phyloP scores from a whole-genome alignment of 2,329 filamentous ascomycete genomes.

The Xylariaceae sp. region DNA sequence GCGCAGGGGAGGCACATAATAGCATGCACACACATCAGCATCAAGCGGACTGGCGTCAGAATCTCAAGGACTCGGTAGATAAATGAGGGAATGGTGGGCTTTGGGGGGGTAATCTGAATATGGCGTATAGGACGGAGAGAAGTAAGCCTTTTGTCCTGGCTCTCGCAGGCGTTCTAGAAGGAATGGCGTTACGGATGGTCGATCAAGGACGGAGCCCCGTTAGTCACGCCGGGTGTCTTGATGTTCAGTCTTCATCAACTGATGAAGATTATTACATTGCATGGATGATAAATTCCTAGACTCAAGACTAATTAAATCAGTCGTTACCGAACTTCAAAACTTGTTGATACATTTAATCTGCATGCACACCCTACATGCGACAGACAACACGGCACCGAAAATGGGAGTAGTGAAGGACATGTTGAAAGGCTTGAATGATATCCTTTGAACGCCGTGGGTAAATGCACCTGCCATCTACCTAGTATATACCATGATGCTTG shows the following conservation, averaged over 20 bases:
- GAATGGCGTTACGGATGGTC: constrained; percentile 8
- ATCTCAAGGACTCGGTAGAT: background rate
- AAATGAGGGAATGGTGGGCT: background rate
- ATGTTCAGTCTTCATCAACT: background rate
- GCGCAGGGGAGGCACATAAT: constrained; percentile 5
- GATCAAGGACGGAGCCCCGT: background rate
- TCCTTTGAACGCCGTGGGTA: background rate
- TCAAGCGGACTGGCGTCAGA: constrained; percentile 9
- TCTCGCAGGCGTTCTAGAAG: constrained; percentile 15
- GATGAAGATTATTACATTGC: background rate
- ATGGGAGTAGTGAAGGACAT: background rate
- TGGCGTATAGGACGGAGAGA: background rate
- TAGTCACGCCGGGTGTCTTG: constrained; percentile 5
- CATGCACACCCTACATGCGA: background rate
- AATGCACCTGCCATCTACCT: background rate
- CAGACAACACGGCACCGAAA: background rate
- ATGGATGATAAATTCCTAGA: background rate
- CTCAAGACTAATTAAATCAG: constrained; percentile 8
- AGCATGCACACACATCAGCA: constrained; percentile 9
- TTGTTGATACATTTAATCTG: background rate
- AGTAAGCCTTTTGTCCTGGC: background rate
- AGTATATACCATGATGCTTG: background rate
- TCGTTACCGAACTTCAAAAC: background rate
- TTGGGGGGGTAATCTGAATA: background rate
- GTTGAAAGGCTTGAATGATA: background rate